phyloP scores from a whole-genome alignment of 306 rosid genomes.

The Castanopsis chinensis region DNA sequence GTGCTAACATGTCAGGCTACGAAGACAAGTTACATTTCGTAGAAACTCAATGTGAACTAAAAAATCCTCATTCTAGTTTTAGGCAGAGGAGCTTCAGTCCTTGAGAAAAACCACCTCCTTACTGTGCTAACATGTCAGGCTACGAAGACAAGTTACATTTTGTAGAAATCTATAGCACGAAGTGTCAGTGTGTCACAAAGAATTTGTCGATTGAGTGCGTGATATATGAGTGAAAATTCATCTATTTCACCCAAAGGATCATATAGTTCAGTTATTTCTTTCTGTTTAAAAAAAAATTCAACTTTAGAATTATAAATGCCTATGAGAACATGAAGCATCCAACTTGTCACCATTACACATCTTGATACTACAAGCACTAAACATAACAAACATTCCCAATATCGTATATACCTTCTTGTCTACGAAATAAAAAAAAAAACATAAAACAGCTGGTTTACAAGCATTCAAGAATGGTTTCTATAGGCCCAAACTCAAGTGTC shows the following conservation, averaged over 20 bases:
- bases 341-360: constrained; percentile 21
- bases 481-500: neutral
- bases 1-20: too few species aligned
- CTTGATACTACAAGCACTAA: constrained; percentile 3
- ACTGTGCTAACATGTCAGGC: too few species aligned
- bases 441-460: neutral
- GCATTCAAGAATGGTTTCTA: neutral
- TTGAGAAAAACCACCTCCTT: too few species aligned
- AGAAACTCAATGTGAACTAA: too few species aligned
- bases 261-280: constrained; percentile 1
- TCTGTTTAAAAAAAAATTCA: constrained; percentile 20
- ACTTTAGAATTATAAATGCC: constrained; percentile 2
- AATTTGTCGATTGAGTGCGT: neutral
- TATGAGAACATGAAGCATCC: constrained; percentile 11
- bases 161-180: too few species aligned
- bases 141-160: too few species aligned
- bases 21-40: too few species aligned
- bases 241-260: constrained; percentile 11
- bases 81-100: too few species aligned
- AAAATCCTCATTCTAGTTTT: too few species aligned
- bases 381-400: neutral
- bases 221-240: neutral
- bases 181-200: neutral
- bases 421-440: neutral
- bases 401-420: constrained; percentile 15